Evolutionary conservation across 2,329 filamentous ascomycete genomes (phyloP), one percentile per base, ranked within the genome.

Genomic region (Diplodia mutila): DNA sequence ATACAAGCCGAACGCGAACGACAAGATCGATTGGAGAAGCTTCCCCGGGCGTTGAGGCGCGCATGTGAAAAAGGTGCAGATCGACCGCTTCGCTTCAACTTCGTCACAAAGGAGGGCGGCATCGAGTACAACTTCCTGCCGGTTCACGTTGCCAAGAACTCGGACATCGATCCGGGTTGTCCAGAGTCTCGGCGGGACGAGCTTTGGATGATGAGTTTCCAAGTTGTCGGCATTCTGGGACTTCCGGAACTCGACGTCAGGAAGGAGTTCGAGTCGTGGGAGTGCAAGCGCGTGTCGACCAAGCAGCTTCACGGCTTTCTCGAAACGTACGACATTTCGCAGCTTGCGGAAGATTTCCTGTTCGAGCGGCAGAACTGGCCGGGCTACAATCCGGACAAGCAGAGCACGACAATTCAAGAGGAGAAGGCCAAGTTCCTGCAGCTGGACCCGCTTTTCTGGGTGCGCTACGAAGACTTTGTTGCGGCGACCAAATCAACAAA

Each of bases 201-300:
- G 66, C 72, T 73, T 1, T 80, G 79, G 69, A 74, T 80, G 65
- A 74, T 77, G 69, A 78, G 76, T 6, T 80, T 79, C 68, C 78
- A 80, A 68, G 72, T 75, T 8, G 78, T 77, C 1, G 79, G 79
- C 51, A 78, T 80, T 51, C 78, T 80, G 9, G 78, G 78, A 11
- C 73, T 80, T 7, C 74, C 77, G 6, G 78, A 80, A 63, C 77
- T 79, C 9, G 78, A 80, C 63, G 72, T 80, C 12, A 72, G 75
- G 23, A 70, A 71, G 21, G 73, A 78, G n/a, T 71, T 71, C 39
- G 65, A 67, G 12, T 51, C 37, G 7, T 80, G 78, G 79, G 69
- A 76, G 14, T 77, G 75, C 49, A 75, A 76, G 42, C 70, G 73
- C 2, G 77, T 80, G 21, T 77, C 73, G 8, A 67, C 67, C 23